Conservation (phyloP, 2,329 filamentous ascomycete species). For the Stagonosporopsis chrysanthemi region DNA sequence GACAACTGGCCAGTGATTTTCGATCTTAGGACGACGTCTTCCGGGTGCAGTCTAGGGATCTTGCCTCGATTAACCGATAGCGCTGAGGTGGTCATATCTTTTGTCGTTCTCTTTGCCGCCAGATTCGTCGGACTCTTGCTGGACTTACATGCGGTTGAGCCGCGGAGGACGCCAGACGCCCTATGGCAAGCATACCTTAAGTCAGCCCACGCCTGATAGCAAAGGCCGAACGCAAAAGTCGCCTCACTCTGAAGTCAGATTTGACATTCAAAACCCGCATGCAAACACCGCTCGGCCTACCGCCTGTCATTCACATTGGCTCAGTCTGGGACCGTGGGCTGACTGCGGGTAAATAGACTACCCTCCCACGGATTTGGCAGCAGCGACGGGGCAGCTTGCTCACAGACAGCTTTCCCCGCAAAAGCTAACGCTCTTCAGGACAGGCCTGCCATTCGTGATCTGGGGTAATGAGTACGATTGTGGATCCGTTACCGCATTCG, state of each 20-base stretch:
- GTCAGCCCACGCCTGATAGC: background rate
- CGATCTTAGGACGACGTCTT: background rate
- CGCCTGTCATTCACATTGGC: background rate
- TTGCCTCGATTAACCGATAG: background rate
- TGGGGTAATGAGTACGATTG: conserved; percentile 1
- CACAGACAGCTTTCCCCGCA: conserved; percentile 2
- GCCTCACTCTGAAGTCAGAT: background rate
- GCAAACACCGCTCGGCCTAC: conserved; percentile 8
- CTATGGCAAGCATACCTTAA: conserved; percentile 17
- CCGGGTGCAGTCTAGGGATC: too few species aligned
- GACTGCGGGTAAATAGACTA: conserved; percentile 3
- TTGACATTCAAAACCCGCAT: background rate
- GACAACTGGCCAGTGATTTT: conserved; percentile 45
- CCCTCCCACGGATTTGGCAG: background rate
- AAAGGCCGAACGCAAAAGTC: background rate
- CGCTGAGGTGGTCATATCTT: conserved; percentile 10
- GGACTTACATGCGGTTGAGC: conserved; percentile 13
- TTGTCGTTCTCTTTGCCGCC: conserved; percentile 8
- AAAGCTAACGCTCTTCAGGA: background rate
- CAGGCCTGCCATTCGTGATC: background rate
- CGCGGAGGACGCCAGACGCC: conserved; percentile 17
- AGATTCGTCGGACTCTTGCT: conserved; percentile 2
- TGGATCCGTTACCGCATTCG: conserved; percentile 4
- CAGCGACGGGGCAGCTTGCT: background rate
- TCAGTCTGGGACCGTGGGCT: background rate